Evolutionary conservation across 2,329 filamentous ascomycete genomes (phyloP).

Genomic region (Fusarium secorum): DNA sequence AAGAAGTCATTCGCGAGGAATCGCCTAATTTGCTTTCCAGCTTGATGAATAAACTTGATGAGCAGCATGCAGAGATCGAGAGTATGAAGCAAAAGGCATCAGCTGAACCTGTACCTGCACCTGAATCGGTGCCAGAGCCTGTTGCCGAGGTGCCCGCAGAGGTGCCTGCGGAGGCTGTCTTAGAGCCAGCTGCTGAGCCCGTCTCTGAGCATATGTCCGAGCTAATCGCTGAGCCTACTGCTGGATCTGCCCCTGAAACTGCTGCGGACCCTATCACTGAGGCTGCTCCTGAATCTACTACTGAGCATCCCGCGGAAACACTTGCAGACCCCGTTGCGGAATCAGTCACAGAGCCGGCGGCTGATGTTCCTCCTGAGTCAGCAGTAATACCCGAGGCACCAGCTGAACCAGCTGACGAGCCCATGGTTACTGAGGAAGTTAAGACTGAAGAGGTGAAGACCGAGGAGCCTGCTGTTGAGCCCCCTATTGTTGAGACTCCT

Average conservation of each 20-base stretch:
- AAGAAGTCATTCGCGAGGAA: slow-evolving; percentile 21
- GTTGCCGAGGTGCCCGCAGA: not conserved
- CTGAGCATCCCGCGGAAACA: not conserved
- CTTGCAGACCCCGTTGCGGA: not conserved
- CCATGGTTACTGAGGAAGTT: not conserved
- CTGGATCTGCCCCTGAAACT: not conserved
- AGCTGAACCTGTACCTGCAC: not conserved
- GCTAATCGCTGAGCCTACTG: not conserved
- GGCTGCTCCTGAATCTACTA: not conserved
- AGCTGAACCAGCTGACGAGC: slow-evolving; percentile 6
- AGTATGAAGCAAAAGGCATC: not conserved
- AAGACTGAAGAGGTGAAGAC: slow-evolving; percentile 13
- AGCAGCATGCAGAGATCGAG: slow-evolving; percentile 42
- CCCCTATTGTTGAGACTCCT: slow-evolving; percentile 5
- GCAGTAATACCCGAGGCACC: slow-evolving; percentile 15
- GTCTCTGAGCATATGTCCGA: not conserved
- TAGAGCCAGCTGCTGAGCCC: not conserved
- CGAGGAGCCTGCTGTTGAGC: slow-evolving; percentile 4
- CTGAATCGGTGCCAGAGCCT: slow-evolving; percentile 2
- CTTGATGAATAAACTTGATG: slow-evolving; percentile 56
- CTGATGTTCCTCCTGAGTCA: slow-evolving; percentile 7
- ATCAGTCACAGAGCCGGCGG: not conserved
- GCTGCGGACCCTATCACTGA: not conserved
- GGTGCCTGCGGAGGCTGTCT: not conserved
- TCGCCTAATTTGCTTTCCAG: slow-evolving; percentile 54